Evolutionary conservation across 2,329 filamentous ascomycete species (phyloP), one percentile per base, ranked within the genome.

Genomic region (Chaetomiaceae sp.): DNA sequence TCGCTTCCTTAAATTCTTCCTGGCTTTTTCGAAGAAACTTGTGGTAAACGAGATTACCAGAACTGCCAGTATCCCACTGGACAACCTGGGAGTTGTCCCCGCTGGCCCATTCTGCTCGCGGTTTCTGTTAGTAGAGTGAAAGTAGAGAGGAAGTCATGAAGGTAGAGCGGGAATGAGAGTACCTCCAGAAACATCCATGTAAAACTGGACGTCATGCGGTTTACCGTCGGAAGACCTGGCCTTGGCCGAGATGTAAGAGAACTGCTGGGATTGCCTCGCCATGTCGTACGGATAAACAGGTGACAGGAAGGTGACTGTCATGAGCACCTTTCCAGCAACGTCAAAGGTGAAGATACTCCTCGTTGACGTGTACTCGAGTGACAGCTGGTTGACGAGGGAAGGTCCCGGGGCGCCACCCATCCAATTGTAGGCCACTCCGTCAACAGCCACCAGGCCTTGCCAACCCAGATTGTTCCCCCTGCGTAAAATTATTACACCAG

Each of bases 171-270:
- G 16, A 7, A 17, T 19, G 1, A 17, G 59, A 76, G 64, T 64
- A 85, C 82, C 82, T 48, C 81, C 83, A 46, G 85, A 83, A 34
- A 89, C 82, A 62, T 90, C 87, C 20, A 83, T 75, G 62, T 91
- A 90, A 4, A 90, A 61, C 61, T 88, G 79, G 2, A 89, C 82
- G 38, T 78, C 68, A 63, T 90, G 86, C 1, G 71, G 58, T 3
- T 63, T 63, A 10, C 82, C 83, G 65, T 90, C 86, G 2, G 79
- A 61, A 1, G 85, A 85, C 31, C 66, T 66, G 6, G 86, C 80
- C 9, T 74, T 75, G 21, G 87, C 77, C 23, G 85, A 70, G 49
- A 90, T 69, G 66, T 89, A 90, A 1, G 85, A 86, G 55, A 86
- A 86, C 16, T 82, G 73, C 39, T 88, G 70, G 6, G 85, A 88